Evolutionary conservation across 371 early-diverging fungal species (phyloP), one percentile per base, ranked within the genome.

Genomic region (Zychaea mexicana): DNA sequence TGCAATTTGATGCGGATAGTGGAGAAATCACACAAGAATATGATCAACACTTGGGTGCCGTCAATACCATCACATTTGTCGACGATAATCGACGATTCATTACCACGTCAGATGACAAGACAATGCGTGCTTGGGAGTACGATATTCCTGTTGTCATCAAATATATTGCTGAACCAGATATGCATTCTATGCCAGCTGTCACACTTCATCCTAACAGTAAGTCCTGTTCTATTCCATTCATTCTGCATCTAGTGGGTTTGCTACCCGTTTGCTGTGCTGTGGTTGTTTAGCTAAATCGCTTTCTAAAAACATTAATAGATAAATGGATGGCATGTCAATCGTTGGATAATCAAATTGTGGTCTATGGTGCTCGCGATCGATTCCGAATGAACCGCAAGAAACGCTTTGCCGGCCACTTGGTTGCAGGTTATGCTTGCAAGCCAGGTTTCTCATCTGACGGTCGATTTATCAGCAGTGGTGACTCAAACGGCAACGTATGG

Each of bases 91-190:
- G 96, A 61, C 87, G 96, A 54, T 99, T 98, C 70, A 91, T 99
- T 42, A 92, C 96, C 6, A 96, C 98, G 1, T 92, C 93, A 13
- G 98, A 97, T 74, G 99, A 99, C 83, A 97, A 98, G 77, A 94
- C 95, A 5, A 76, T 99, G 74, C 86, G 98, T 57, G 96, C 92
- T 32, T 99, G 98, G 98, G 99, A 99, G 82, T 95, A 85, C 69
- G 97, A 93, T 68, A 96, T 97, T 62, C 98, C 98, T 2, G 96
- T 98, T 9, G 96, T 95, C 39, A 95, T 99, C 83, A 96, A 96
- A 80, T 94, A 95, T 65, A 88, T 97, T 68, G 96, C 97, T 12
- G 98, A 99, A 59, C 95, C 97, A 3, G 88, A 89, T 61, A 97
- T 99, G 97, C 95, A 97, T 70, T 90, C 93, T 21, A 95, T 98